Base-by-base conservation (phyloP, 371 early-diverging fungal genomes). In the Pancytospora philotis region DNA sequence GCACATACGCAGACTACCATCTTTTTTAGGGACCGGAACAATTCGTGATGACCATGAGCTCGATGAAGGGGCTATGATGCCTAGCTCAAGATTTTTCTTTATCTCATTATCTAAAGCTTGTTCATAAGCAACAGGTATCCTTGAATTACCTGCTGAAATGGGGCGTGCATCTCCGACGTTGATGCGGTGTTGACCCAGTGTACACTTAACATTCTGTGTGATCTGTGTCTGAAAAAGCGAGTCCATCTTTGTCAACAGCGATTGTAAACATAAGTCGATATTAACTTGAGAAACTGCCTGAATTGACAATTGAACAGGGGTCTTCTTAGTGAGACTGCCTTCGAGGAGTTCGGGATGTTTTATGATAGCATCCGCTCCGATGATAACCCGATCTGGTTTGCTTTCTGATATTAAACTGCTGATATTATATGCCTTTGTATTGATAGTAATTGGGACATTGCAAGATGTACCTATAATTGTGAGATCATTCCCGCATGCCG, bases 51-150 rank as follows among this genome's bases (percentile, higher is more conserved):
- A 22, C 74, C 74, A 68, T 0, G 27, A 3, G 13, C 53, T 39
- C 27, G 30, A 34, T 41, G 39, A 38, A 19, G 19, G 28, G 30
- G 38, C 16, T 32, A 74, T 69, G 22, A 74, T 59, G 22, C 66
- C 65, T 38, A 34, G 13, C 31, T 45, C 28, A 2, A 58, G 13
- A 16, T 32, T 22, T 58, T 66, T 57, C 1, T 58, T 19, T 38
- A 66, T 55, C 37, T 55, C 22, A 22, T 55, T 22, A 27, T 55
- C 55, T 16, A 55, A 27, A 27, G 45, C 45, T 45, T 45, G 45
- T 45, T 45, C 45, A 22, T 45, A 45, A 45, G 45, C 45, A 16
- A 45, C 22, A 16, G 45, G 45, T 45, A 22, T 45, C 45, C 45
- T 45, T 45, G 45, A 45, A 16, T 45, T 16, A 16, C 45, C 45